Percentiles rank a stretch among this genome's conserved stretches.
Conservation (phyloP, 2,329 filamentous ascomycete genomes). For the Penicillium paneum region DNA sequence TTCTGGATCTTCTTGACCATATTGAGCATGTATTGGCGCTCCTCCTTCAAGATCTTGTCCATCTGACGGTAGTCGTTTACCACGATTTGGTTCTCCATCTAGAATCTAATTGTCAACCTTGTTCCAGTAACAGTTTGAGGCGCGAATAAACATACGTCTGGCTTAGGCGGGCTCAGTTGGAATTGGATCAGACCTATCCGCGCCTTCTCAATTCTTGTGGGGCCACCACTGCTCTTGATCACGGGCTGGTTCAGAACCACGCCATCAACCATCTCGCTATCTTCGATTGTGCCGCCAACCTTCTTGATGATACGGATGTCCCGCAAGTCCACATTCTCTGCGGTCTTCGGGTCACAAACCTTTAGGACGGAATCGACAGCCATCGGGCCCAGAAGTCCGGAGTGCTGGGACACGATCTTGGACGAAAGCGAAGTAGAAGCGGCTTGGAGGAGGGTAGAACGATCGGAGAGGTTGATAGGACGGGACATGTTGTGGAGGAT, state of each 20-base stretch:
- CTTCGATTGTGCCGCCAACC: constrained; percentile 95
- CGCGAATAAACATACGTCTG: constrained; percentile 64
- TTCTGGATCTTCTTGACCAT: constrained; percentile 99
- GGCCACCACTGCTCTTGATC: constrained; percentile 88
- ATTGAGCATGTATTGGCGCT: constrained; percentile 95
- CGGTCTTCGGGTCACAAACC: constrained; percentile 91
- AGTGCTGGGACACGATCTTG: constrained; percentile 98
- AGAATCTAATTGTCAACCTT: constrained; percentile 19
- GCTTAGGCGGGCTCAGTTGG: constrained; percentile 96
- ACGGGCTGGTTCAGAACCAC: constrained; percentile 89
- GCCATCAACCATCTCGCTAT: constrained; percentile 95
- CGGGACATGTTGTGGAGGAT: constrained; percentile 94
- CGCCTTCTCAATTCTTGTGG: constrained; percentile 92
- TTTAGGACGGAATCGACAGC: constrained; percentile 94
- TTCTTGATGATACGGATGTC: constrained; percentile 98
- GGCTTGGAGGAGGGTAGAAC: constrained; percentile 85
- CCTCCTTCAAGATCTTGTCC: constrained; percentile 99
- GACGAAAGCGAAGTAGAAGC: constrained; percentile 96
- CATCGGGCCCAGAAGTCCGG: constrained; percentile 92
- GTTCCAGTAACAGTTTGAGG: background rate
- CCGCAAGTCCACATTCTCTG: constrained; percentile 92
- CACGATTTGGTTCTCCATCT: constrained; percentile 99
- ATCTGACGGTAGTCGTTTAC: constrained; percentile 99
- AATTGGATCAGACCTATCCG: constrained; percentile 97
- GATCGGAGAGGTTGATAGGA: constrained; percentile 84